phyloP scores from a whole-genome alignment of 495 filamentous ascomycete genomes.

The Aspergillus incahuasiensis region DNA sequence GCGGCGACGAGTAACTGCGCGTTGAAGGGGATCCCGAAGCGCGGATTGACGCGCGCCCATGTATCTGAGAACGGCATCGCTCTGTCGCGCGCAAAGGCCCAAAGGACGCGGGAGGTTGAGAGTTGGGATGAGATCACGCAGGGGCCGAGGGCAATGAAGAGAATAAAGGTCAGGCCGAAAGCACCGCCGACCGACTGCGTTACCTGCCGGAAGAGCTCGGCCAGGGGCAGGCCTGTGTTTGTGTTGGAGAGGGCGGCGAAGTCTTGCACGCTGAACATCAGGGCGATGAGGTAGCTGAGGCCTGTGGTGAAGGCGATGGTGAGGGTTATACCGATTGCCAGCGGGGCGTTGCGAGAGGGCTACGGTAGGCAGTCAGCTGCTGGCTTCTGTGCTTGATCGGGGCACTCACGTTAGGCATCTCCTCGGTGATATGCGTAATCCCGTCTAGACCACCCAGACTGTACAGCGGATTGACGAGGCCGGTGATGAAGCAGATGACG shows the following conservation, averaged over 20 bases:
- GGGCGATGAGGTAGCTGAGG: conserved; percentile 38
- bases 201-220: conserved; percentile 67
- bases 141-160: conserved; percentile 48
- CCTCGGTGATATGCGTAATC: conserved; percentile 64
- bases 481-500: conserved; percentile 68
- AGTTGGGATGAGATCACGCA: conserved; percentile 47
- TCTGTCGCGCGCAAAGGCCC: conserved; percentile 73
- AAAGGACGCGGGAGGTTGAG: conserved; percentile 60
- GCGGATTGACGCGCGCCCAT: conserved; percentile 22
- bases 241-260: conserved; percentile 19
- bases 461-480: conserved; percentile 73
- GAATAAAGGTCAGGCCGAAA: conserved; percentile 16
- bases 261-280: conserved; percentile 42
- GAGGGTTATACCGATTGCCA: conserved; percentile 7
- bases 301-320: conserved; percentile 41
- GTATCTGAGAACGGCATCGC: conserved; percentile 30
- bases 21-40: conserved; percentile 42
- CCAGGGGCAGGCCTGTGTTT: conserved; percentile 58
- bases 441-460: conserved; percentile 67
- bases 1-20: conserved; percentile 56
- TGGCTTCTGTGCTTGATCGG: not conserved
- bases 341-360: conserved; percentile 8
- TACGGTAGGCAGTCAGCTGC: not conserved
- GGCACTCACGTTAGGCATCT: conserved; percentile 52
- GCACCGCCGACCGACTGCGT: conserved; percentile 58